Conservation (phyloP, 106 monocot genomes). For the Vanilla planifolia region DNA sequence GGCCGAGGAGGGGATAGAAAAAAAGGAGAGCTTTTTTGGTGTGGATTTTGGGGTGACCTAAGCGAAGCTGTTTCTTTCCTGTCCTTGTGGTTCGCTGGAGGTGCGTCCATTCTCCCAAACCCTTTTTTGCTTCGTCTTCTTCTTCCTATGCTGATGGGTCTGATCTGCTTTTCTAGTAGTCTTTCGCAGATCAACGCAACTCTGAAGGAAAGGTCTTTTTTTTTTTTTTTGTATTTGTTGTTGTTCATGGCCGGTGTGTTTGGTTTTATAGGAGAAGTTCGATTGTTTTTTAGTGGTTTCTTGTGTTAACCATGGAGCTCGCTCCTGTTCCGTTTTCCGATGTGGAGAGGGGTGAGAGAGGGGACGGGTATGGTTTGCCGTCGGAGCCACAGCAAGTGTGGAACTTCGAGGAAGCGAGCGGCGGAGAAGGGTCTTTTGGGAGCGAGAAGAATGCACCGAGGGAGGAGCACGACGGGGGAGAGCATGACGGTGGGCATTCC, state of each 20-base stretch:
- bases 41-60: too few relatives aligned
- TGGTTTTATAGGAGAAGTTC: background rate
- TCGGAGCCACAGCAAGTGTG: too few relatives aligned
- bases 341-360: background rate
- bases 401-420: background rate
- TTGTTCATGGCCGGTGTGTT: background rate
- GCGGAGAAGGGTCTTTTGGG: background rate
- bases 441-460: background rate
- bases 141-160: background rate
- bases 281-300: background rate
- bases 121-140: too few relatives aligned
- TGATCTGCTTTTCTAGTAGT: background rate
- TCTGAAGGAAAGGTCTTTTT: background rate
- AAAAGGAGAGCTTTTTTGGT: background rate
- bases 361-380: background rate
- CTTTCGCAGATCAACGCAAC: background rate
- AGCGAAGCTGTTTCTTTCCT: too few relatives aligned
- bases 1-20: background rate
- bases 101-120: too few relatives aligned
- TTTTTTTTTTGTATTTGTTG: background rate
- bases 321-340: background rate
- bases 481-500: conserved; percentile 13
- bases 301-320: background rate
- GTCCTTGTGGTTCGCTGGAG: too few relatives aligned
- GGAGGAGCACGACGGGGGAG: conserved; percentile 1